phyloP scores from a whole-genome alignment of 768 basidiomycete genomes.

The Hydnomerulius pinastri region DNA sequence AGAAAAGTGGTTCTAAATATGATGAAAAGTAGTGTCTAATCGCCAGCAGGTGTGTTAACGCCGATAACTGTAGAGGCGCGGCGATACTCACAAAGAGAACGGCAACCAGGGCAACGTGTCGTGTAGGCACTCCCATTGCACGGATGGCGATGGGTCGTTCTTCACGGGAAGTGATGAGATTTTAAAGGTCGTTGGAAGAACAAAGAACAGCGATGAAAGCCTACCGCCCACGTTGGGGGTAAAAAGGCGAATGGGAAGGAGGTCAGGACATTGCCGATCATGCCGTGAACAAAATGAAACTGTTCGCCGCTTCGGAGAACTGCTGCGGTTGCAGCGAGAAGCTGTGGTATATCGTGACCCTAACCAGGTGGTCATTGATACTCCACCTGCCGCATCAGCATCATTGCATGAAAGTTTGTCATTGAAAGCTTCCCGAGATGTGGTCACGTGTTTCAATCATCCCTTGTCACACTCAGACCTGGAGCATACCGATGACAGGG shows the following conservation, averaged over 20 bases:
- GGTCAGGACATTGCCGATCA: not conserved
- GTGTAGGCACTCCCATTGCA: constrained; percentile 21
- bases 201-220: not conserved
- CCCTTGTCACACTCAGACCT: too few species aligned
- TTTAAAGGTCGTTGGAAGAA: not conserved
- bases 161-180: not conserved
- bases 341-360: not conserved
- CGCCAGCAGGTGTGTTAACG: not conserved
- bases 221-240: not conserved
- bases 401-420: not conserved
- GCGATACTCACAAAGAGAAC: constrained; percentile 21
- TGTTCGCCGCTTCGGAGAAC: not conserved
- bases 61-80: too few species aligned
- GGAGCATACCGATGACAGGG: too few species aligned
- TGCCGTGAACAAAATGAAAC: not conserved
- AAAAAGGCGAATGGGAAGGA: not conserved
- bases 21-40: constrained; percentile 20
- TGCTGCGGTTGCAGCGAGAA: not conserved
- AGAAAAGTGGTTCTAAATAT: constrained; percentile 1
- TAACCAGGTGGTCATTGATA: too few species aligned
- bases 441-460: too few species aligned
- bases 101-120: constrained; percentile 17
- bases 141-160: not conserved
- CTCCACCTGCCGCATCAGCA: not conserved
- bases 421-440: not conserved